Conservation (phyloP, 179 eudicot genomes). For the Corrigiola litoralis region DNA sequence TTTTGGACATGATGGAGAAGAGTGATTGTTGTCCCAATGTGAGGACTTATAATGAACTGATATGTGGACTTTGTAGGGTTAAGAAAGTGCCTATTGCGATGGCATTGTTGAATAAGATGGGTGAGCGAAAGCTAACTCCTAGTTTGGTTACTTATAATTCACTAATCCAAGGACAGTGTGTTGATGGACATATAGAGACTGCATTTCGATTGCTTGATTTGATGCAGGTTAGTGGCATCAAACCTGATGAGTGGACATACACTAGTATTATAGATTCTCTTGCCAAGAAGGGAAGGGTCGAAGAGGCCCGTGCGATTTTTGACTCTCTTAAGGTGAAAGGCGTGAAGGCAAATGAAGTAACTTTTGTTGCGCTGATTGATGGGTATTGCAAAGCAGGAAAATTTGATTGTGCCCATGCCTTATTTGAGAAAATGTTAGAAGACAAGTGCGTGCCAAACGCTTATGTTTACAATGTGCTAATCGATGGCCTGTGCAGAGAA, state of each 20-base stretch:
- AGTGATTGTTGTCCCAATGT: conserved; percentile 48
- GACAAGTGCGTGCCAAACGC: conserved; percentile 55
- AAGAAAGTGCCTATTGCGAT: conserved; percentile 56
- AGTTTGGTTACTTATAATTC: conserved; percentile 52
- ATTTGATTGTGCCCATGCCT: conserved; percentile 35
- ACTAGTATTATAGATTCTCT: conserved; percentile 47
- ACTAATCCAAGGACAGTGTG: conserved; percentile 64
- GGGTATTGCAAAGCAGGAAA: conserved; percentile 49
- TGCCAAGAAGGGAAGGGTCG: conserved; percentile 45
- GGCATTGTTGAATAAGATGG: conserved; percentile 61
- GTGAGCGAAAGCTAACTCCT: conserved; percentile 43
- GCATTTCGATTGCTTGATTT: conserved; percentile 57
- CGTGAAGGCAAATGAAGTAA: conserved; percentile 49
- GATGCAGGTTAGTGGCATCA: conserved; percentile 45
- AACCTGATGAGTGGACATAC: conserved; percentile 64
- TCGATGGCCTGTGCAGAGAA: conserved; percentile 56
- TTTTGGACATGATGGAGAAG: conserved; percentile 45
- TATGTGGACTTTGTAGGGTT: conserved; percentile 51
- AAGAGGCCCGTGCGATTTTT: conserved; percentile 45
- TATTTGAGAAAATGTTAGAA: conserved; percentile 46
- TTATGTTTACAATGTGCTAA: conserved; percentile 43
- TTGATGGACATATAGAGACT: conserved; percentile 51
- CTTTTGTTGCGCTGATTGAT: conserved; percentile 47
- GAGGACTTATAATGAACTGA: conserved; percentile 67
- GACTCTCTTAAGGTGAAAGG: conserved; percentile 48